Conservation (phyloP, 805 yeast genomes). For the Wilhelminamyces savonicus region DNA sequence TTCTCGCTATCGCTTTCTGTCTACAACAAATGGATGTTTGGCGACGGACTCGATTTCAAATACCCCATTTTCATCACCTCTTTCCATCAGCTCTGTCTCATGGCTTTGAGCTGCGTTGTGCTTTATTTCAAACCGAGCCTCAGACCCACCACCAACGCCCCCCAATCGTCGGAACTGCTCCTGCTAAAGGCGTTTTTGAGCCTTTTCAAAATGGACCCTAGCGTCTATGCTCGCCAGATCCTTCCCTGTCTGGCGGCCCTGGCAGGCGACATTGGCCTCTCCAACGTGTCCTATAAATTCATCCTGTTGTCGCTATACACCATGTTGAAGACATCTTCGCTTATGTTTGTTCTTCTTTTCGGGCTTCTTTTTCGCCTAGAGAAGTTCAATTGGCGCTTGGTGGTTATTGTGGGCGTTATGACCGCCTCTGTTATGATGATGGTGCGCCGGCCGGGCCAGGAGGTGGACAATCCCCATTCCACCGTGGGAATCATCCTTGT, state of each 20-base stretch:
- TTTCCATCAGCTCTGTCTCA: slow-evolving; percentile 72
- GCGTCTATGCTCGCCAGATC: slow-evolving; percentile 44
- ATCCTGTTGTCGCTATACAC: slow-evolving; percentile 84
- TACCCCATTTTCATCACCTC: slow-evolving; percentile 84
- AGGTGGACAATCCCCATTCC: slow-evolving; percentile 9
- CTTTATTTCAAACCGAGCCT: slow-evolving; percentile 43
- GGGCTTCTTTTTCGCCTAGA: slow-evolving; percentile 81
- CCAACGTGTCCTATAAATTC: slow-evolving; percentile 74
- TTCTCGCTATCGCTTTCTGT: slow-evolving; percentile 66
- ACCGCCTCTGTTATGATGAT: slow-evolving; percentile 80
- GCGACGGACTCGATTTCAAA: slow-evolving; percentile 62
- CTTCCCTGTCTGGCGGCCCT: slow-evolving; percentile 84
- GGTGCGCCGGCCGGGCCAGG: slow-evolving; percentile 46
- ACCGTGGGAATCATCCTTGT: slow-evolving; percentile 65
- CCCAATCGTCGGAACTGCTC: neutral
- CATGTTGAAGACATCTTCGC: slow-evolving; percentile 83
- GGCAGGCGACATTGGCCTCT: slow-evolving; percentile 91
- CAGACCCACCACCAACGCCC: slow-evolving; percentile 28
- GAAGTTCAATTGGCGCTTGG: slow-evolving; percentile 58
- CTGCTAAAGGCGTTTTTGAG: slow-evolving; percentile 6
- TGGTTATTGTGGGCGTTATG: slow-evolving; percentile 71
- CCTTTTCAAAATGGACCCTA: slow-evolving; percentile 14
- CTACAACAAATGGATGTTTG: slow-evolving; percentile 98
- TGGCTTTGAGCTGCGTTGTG: slow-evolving; percentile 44
- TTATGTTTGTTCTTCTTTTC: slow-evolving; percentile 84